Conservation (phyloP, 306 rosid species). For the Castanea sativa region DNA sequence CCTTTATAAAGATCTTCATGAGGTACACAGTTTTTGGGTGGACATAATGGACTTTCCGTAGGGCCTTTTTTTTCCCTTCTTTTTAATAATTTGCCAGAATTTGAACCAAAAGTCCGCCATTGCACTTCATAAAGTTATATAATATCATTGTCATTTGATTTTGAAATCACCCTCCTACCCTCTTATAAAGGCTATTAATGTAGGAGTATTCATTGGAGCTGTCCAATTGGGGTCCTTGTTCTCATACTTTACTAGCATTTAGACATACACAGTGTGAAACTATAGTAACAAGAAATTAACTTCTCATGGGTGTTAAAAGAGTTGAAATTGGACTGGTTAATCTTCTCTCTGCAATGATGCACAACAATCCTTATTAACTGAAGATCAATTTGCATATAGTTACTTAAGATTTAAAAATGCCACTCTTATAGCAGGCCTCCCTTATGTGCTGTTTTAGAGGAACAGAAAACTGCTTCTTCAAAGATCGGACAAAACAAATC, state of each 20-base stretch:
- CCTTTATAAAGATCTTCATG: background rate
- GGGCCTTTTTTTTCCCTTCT: background rate
- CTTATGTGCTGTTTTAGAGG: no score
- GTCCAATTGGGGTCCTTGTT: background rate
- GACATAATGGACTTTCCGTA: no score
- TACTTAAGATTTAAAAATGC: background rate
- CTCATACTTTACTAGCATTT: background rate
- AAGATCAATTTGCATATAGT: background rate
- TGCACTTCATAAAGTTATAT: background rate
- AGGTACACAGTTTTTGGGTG: background rate
- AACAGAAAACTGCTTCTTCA: no score
- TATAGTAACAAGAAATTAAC: background rate
- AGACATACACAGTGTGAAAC: background rate
- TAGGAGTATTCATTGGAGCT: background rate
- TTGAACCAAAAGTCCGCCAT: conserved; percentile 26
- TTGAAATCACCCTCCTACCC: background rate
- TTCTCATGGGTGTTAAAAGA: background rate
- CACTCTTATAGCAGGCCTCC: background rate
- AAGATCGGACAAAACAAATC: no score
- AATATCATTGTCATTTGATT: background rate
- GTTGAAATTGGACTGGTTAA: background rate
- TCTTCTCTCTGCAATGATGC: background rate
- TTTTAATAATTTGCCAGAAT: background rate
- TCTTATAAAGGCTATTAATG: background rate
- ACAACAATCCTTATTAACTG: background rate